These are phyloP conservation scores for Lactarius sanguifluus DNA, from an alignment of 768 basidiomycete genomes.

Conservation along the genomic window DNA sequence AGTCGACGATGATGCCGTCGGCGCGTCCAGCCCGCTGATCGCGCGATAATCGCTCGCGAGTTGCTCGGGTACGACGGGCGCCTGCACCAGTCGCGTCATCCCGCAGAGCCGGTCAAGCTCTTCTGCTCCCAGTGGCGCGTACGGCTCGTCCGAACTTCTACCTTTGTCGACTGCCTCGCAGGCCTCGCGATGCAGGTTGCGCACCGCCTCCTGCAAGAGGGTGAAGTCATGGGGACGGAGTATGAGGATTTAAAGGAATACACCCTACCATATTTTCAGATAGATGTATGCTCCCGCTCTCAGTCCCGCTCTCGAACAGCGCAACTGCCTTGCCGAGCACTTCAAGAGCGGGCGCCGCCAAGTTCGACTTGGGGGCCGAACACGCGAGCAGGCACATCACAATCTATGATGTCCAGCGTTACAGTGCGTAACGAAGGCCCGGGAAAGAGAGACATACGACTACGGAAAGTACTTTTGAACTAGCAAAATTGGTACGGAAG, in stretches of 20 bases:
- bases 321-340: conserved; percentile 38
- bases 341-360: conserved; percentile 39
- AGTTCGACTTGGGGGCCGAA: conserved; percentile 39
- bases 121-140: conserved; percentile 25
- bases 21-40: conserved; percentile 21
- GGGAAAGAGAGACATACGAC: conserved; percentile 46
- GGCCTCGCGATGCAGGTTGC: conserved; percentile 36
- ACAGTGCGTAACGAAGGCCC: neutral
- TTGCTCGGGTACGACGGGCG: conserved; percentile 1
- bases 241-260: no score
- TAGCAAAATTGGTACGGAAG: conserved; percentile 50
- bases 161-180: conserved; percentile 34
- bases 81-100: conserved; percentile 34
- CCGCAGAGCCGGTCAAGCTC: conserved; percentile 40
- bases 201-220: conserved; percentile 33
- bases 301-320: conserved; percentile 36
- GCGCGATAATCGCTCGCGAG: conserved; percentile 23
- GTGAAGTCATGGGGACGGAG: neutral
- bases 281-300: conserved; percentile 32
- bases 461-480: conserved; percentile 67
- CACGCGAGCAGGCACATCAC: conserved; percentile 42
- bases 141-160: conserved; percentile 17
- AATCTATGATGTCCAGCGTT: conserved; percentile 39
- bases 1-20: conserved; percentile 30
- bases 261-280: conserved; percentile 30